Evolutionary conservation across 192 early-diverging fungal genomes (phyloP), one percentile per base, ranked within the genome.

Genomic region (Backusella macrospora): DNA sequence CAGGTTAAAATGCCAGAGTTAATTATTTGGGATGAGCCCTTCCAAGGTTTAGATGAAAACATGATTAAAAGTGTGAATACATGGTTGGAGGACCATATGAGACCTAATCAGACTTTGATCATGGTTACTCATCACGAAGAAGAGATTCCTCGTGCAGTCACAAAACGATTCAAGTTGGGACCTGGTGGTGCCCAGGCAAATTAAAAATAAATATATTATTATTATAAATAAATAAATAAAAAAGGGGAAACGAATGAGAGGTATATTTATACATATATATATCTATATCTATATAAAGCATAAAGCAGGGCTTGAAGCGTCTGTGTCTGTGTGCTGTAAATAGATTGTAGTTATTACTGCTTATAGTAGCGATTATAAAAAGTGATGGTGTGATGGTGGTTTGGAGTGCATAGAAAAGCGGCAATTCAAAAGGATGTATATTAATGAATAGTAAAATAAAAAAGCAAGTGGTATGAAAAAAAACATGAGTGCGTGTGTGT

Each of bases 11-110:
- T 38, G 52, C 83, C 82, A 5, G 39, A 49, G 37, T 70, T 89
- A 42, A 49, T 89, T 38, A 80, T 89, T 34, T 81, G 85, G 83
- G 87, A 89, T 76, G 87, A 89, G 70, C 86, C 86, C 21, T 89
- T 87, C 42, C 87, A 89, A 73, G 87, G 87, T 0, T 47, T 89
- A 26, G 87, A 89, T 72, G 76, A 82, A 13, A 71, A 65, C 7
- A 73, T 72, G 73, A 85, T 89, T 23, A 52, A 62, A 23, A 55
- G 52, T 15, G 73, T 80, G 8, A 83, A 85, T 18, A 40, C 15
- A 29, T 89, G 83, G 83, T 29, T 89, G 59, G 81, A 85, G 48
- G 71, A 72, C 42, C 73, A 83, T 55, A 74, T 88, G 70, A 23
- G 69, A 3, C 26, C 65, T 16, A 76, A 80, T 37, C 87, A 88